Percentiles rank a stretch among this genome's conserved stretches.
Conservation (phyloP, 192 early-diverging fungal species). For the Linnemannia exigua region DNA sequence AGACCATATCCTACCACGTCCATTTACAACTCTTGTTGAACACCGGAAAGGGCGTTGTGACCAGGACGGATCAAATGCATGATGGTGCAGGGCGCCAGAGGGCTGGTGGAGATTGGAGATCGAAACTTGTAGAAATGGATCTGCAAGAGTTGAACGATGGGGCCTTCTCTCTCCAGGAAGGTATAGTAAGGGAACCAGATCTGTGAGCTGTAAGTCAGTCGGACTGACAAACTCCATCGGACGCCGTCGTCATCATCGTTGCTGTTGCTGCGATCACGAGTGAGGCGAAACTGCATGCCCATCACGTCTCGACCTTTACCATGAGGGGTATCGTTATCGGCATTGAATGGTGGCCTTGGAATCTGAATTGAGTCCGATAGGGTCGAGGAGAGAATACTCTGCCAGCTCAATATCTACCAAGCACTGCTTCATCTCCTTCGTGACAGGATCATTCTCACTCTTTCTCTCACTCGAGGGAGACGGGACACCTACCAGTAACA, state of each 20-base stretch:
- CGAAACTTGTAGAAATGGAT: constrained; percentile 25
- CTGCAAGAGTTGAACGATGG: not conserved
- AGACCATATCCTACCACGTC: not conserved
- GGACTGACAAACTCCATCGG: constrained; percentile 12
- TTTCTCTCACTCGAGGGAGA: no score
- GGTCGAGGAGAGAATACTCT: constrained; percentile 13
- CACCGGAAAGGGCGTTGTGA: not conserved
- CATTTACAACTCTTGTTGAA: not conserved
- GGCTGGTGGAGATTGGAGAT: not conserved
- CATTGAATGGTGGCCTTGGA: not conserved
- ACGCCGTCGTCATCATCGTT: not conserved
- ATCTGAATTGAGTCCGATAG: not conserved
- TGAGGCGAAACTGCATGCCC: constrained; percentile 5
- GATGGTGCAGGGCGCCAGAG: constrained; percentile 3
- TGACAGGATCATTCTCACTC: not conserved
- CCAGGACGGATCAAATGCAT: not conserved
- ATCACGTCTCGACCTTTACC: constrained; percentile 1
- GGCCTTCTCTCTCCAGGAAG: not conserved
- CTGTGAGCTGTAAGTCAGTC: not conserved
- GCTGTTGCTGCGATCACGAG: not conserved
- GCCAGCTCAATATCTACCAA: constrained; percentile 2
- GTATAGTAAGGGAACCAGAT: constrained; percentile 27
- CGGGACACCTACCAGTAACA: constrained; percentile 1
- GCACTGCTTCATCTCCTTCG: not conserved
- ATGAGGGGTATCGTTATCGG: no score